Percentiles rank a stretch among this genome's conserved stretches.
Evolutionary conservation across 2,329 filamentous ascomycete genomes (phyloP).

Genomic region (Grosmannia huntii): DNA sequence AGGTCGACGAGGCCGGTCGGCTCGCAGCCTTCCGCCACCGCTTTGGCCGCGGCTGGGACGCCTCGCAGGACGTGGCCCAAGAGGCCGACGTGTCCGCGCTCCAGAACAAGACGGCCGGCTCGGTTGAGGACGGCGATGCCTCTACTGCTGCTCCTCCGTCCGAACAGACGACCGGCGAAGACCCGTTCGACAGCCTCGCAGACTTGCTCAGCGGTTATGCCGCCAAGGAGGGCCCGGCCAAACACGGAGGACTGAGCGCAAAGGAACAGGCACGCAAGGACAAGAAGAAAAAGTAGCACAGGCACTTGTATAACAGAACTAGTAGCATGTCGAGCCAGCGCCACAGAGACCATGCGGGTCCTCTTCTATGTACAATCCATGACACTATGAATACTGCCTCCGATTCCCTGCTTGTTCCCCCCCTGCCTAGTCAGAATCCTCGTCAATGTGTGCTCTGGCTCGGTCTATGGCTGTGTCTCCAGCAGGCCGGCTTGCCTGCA

Average conservation of each 20-base stretch:
- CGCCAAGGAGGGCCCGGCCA: conserved; percentile 24
- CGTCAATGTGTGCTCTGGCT: conserved; percentile 44
- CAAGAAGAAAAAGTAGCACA: conserved; percentile 32
- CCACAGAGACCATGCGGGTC: background rate
- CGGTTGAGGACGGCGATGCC: background rate
- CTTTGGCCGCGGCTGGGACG: conserved; percentile 78
- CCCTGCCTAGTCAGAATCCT: conserved; percentile 38
- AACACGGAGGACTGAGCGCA: conserved; percentile 24
- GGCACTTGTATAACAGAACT: conserved; percentile 1
- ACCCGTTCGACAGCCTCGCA: conserved; percentile 26
- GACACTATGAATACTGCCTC: background rate
- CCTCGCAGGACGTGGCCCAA: conserved; percentile 22
- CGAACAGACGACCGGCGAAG: conserved; percentile 8
- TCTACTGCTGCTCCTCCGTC: background rate
- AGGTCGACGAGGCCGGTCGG: conserved; percentile 88
- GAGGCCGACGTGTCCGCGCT: conserved; percentile 17
- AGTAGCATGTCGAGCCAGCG: background rate
- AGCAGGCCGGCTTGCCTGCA: conserved; percentile 34
- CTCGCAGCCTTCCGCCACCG: conserved; percentile 73
- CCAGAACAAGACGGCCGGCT: conserved; percentile 2
- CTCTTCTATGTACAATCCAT: conserved; percentile 16
- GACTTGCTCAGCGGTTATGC: conserved; percentile 41
- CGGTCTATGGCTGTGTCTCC: conserved; percentile 49
- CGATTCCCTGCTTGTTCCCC: background rate
- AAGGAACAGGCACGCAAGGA: conserved; percentile 24